Evolutionary conservation across 495 filamentous ascomycete species (phyloP), one percentile per base, ranked within the genome.

Genomic region (Aspergillus ostianus): DNA sequence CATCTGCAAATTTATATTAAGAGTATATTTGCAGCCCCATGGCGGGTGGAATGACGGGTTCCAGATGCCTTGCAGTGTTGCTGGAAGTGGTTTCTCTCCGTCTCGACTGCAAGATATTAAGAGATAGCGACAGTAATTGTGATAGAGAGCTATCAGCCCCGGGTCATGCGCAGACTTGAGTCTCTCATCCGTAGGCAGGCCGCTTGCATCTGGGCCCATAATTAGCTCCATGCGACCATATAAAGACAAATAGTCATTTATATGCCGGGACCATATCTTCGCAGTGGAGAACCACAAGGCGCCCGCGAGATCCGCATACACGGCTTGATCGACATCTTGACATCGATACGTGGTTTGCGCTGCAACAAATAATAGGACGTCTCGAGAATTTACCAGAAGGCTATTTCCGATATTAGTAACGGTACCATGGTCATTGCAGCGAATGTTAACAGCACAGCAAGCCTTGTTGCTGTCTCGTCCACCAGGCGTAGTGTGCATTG

Each of bases 1-100:
- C 82, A 86, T 87, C 66, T 85, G 73, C 0, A 77, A 70, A 53
- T 87, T 86, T 67, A 84, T 79, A 60, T 85, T 86, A 53, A 81
- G 80, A 4, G 83, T 85, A 64, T 76, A 85, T 53, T 81, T 84
- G 51, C 74, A 74, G 19, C 77, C 78, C 82, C 82, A 87, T 15
- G 80, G 69, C 0, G 80, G 76, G 50, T 65, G 65, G 56, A 78
- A 82, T 26, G 71, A 70, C 17, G 73, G 65, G 51, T 86, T 85
- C 84, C 81, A 85, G 45, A 85, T 75, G 6, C 82, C 82, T 64
- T 87, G 84, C 1, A 85, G 70, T 44, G 81, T 85, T 18, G 82
- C 80, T n/a, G 84, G 82, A 4, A 85, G 67, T 7, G 23, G 4
- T 23, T 29, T 52, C 26, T 13, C 62, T 20, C 69, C 69, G n/a